These are phyloP conservation scores for Cyberlindnera samutprakarnensis DNA, from an alignment of 805 yeast genomes.

Conservation along the genomic window DNA sequence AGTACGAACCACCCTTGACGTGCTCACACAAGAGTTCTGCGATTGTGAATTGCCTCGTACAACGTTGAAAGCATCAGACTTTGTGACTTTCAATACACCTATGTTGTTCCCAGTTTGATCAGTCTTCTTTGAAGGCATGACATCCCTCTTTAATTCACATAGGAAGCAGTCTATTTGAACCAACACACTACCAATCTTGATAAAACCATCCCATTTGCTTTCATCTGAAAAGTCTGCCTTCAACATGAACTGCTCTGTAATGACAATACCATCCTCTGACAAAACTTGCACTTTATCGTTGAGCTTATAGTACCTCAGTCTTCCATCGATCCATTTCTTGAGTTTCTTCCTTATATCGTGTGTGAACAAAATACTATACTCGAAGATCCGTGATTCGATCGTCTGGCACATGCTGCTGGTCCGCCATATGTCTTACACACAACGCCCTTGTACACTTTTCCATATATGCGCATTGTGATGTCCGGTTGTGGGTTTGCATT, in stretches of 20 bases:
- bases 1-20: too few relatives aligned
- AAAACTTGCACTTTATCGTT: slow-evolving; percentile 17
- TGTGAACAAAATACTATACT: slow-evolving; percentile 17
- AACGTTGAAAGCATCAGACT: neutral
- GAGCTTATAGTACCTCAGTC: slow-evolving; percentile 13
- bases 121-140: slow-evolving; percentile 12
- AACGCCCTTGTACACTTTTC: too few relatives aligned
- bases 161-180: slow-evolving; percentile 10
- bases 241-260: slow-evolving; percentile 11
- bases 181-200: slow-evolving; percentile 13
- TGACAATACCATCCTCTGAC: slow-evolving; percentile 10
- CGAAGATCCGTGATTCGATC: slow-evolving; percentile 16
- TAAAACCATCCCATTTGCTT: slow-evolving; percentile 9
- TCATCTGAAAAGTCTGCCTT: slow-evolving; percentile 5
- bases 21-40: too few relatives aligned
- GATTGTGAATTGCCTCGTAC: neutral
- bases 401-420: slow-evolving; percentile 20
- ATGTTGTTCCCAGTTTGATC: neutral
- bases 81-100: slow-evolving; percentile 1
- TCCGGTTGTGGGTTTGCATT: neutral
- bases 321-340: slow-evolving; percentile 21
- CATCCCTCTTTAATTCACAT: slow-evolving; percentile 11
- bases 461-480: neutral
- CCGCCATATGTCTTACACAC: too few relatives aligned
- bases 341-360: slow-evolving; percentile 14